A percentile compares a stretch with the other conserved stretches of the same genome.
Conservation (phyloP, 192 early-diverging fungal genomes). For the Podila minutissima region DNA sequence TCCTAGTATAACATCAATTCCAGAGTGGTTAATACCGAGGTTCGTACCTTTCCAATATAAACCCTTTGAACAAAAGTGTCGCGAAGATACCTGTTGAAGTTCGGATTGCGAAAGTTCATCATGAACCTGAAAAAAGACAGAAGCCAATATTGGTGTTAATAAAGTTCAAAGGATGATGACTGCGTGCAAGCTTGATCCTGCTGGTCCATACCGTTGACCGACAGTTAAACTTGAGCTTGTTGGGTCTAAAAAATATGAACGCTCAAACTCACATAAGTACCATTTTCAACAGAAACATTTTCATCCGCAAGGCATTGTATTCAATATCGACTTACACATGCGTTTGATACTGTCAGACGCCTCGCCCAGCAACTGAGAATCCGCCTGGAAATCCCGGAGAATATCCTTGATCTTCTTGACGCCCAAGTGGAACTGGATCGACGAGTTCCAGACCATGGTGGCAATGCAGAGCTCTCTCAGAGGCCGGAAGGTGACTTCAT, state of each 20-base stretch:
- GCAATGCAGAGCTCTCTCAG: constrained; percentile 46
- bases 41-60: background rate
- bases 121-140: constrained; percentile 14
- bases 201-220: constrained; percentile 18
- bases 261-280: background rate
- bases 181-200: no score
- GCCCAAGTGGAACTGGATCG: constrained; percentile 43
- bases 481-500: constrained; percentile 44
- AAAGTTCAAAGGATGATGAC: no score
- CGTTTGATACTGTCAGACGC: constrained; percentile 26
- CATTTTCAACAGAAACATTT: no score
- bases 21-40: background rate
- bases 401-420: constrained; percentile 50
- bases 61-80: background rate
- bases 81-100: constrained; percentile 36
- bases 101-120: constrained; percentile 46
- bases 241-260: constrained; percentile 17
- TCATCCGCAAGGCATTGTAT: no score
- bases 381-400: constrained; percentile 37
- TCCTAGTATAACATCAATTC: background rate
- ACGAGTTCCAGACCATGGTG: constrained; percentile 50
- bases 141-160: background rate
- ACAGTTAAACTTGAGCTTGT: constrained; percentile 27
- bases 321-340: constrained; percentile 17
- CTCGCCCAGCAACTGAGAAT: constrained; percentile 27